These are phyloP conservation scores for Neonectria coccinea DNA, from an alignment of 2,329 filamentous ascomycete species.

Conservation along the genomic window DNA sequence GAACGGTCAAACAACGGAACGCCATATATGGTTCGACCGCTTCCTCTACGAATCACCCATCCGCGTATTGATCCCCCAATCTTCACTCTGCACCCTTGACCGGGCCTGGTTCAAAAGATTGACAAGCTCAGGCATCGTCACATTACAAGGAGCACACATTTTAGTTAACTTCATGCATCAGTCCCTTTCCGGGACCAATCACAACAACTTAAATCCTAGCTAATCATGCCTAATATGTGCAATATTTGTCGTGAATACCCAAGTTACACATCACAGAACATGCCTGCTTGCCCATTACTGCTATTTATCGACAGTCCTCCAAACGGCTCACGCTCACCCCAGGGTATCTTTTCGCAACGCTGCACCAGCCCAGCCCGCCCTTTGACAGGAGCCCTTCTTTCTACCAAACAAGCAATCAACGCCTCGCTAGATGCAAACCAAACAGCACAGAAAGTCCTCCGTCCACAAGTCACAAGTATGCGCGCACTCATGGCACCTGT, in stretches of 20 bases:
- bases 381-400: neutral
- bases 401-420: conserved; percentile 33
- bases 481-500: conserved; percentile 27
- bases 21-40: neutral
- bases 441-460: conserved; percentile 26
- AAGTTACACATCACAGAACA: neutral
- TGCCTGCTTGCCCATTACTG: neutral
- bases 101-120: neutral
- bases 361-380: neutral
- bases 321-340: neutral
- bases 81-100: neutral
- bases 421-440: conserved; percentile 48
- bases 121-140: neutral
- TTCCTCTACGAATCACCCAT: neutral
- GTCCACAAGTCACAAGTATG: no score
- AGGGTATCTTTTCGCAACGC: conserved; percentile 22
- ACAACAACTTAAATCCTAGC: neutral
- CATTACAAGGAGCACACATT: neutral
- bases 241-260: neutral
- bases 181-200: neutral
- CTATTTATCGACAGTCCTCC: neutral
- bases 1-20: neutral
- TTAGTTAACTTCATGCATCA: neutral
- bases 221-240: neutral
- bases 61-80: neutral